Evolutionary conservation across 2,329 filamentous ascomycete species (phyloP), one percentile per base, ranked within the genome.

Genomic region (Botrytis byssoidea): DNA sequence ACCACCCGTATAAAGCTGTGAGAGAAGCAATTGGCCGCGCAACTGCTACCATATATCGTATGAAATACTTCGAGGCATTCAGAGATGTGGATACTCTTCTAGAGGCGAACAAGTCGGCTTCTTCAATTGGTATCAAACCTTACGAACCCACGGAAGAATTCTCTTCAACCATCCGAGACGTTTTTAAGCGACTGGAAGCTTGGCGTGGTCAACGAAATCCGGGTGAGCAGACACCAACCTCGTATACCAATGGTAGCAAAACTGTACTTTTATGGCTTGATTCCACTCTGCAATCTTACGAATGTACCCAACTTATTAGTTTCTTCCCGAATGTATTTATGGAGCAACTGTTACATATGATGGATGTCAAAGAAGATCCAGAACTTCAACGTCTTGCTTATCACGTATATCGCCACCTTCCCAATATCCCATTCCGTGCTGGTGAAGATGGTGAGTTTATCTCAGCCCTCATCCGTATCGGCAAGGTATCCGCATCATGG

Each of bases 341-440:
- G 82, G 93, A 96, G 79, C 93, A 98, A 81, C 88, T 99, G 22
- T 85, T 99, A 70, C 95, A 99, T 85, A 99, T 99, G 96, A 99
- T 99, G 95, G 96, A 99, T 80, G 94, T 99, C 82, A 98, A 98
- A 82, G 96, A 99, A 82, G 96, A 99, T 79, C 94, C 94, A 0
- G 97, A 99, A 82, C 88, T 99, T 3, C 97, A 98, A 86, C 92
- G 93, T 16, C 88, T 98, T 14, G 95, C 96, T 0, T 99, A 98
- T 81, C 94, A 97, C 80, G 96, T 99, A 60, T 99, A 98, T 85
- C 92, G 95, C 10, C 95, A 99, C 80, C 85, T 99, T 25, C 94
- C 96, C 22, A 99, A 99, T 82, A 94, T 99, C 73, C 95, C 96
- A 0, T 95, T 98, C 84, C 91, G 93, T 2, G 88, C 91, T 46